Percentiles rank a stretch among this genome's conserved stretches.
Evolutionary conservation across 164 flowering plant genomes (phyloP).

Genomic region (Warburgia ugandensis): DNA sequence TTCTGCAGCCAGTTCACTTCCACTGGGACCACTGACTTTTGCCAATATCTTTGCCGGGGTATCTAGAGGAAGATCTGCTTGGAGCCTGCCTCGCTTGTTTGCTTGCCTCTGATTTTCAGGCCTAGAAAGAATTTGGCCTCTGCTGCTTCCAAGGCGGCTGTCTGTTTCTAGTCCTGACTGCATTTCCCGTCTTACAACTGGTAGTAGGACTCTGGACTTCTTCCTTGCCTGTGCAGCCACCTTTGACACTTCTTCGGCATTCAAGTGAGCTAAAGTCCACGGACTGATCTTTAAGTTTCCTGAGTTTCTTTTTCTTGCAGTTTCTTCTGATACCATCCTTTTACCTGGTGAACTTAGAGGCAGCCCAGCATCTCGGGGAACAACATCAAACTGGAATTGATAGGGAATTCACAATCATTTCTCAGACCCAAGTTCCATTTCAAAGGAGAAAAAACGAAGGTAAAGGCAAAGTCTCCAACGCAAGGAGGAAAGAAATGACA

Average conservation of each 20-base stretch:
- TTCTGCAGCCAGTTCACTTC: constrained; percentile 19
- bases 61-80: constrained; percentile 55
- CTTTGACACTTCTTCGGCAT: constrained; percentile 84
- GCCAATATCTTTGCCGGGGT: constrained; percentile 28
- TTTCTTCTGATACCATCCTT: constrained; percentile 41
- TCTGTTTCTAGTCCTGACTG: constrained; percentile 44
- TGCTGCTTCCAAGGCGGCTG: constrained; percentile 70
- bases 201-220: constrained; percentile 80
- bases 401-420: neutral
- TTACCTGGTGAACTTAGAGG: constrained; percentile 71
- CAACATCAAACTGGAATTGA: constrained; percentile 82
- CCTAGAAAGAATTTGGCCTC: constrained; percentile 44
- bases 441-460: neutral
- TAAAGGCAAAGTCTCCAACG: too few relatives aligned
- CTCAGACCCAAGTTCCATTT: too few relatives aligned
- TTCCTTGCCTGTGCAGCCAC: constrained; percentile 88
- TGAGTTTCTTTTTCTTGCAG: constrained; percentile 47
- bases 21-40: constrained; percentile 26
- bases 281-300: constrained; percentile 80
- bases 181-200: constrained; percentile 46
- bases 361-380: constrained; percentile 65
- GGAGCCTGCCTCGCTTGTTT: constrained; percentile 56
- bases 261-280: constrained; percentile 85
- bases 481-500: too few relatives aligned
- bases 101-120: constrained; percentile 48